Evolutionary conservation across 257 asterid genomes (phyloP).

Genomic region (Oldenlandia corymbosa): DNA sequence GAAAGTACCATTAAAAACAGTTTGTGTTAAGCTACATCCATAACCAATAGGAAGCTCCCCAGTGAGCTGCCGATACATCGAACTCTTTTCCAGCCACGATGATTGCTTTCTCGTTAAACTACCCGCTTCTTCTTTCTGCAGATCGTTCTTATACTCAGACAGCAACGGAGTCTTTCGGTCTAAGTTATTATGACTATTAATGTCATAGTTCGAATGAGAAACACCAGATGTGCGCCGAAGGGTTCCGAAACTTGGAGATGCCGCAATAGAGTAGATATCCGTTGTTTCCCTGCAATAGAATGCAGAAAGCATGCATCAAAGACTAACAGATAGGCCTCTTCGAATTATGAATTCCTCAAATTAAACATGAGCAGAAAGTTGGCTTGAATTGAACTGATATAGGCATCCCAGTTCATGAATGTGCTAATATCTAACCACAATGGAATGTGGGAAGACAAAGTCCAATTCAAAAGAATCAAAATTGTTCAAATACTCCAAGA

Average conservation of each 20-base stretch:
- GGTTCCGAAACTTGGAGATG: conserved; percentile 63
- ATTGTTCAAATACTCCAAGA: neutral
- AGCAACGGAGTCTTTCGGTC: conserved; percentile 51
- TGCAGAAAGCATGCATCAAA: conserved; percentile 8
- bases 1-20: conserved; percentile 61
- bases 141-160: conserved; percentile 32
- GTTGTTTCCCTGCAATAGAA: conserved; percentile 56
- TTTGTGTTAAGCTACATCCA: conserved; percentile 71
- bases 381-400: neutral
- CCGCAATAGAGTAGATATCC: conserved; percentile 64
- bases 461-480: too few relatives aligned
- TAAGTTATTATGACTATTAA: conserved; percentile 23
- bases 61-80: conserved; percentile 34
- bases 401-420: neutral
- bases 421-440: neutral
- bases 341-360: neutral
- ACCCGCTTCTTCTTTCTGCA: conserved; percentile 24
- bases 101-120: conserved; percentile 23
- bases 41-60: conserved; percentile 59
- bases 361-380: neutral
- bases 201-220: conserved; percentile 28
- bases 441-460: neutral
- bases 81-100: conserved; percentile 35
- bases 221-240: conserved; percentile 35
- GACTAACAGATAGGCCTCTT: neutral